Percentiles rank a stretch among this genome's conserved stretches.
Evolutionary conservation across 345 rosid genomes (phyloP).

Genomic region (Arabis alpina): DNA sequence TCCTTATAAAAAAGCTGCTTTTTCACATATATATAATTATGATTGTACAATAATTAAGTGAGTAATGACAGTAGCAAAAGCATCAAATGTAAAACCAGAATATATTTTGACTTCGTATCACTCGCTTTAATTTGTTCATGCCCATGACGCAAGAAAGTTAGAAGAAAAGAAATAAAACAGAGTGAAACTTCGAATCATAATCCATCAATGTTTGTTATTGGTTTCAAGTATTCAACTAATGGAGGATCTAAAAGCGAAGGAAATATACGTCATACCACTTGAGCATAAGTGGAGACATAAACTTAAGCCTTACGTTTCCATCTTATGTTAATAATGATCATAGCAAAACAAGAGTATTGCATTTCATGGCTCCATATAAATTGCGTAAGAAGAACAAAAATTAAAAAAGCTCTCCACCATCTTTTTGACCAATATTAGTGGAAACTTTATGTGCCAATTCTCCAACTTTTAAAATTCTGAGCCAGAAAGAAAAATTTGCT

Average conservation of each 20-base stretch:
- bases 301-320: slow-evolving; percentile 46
- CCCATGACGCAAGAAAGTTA: slow-evolving; percentile 36
- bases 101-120: slow-evolving; percentile 44
- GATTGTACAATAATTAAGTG: slow-evolving; percentile 40
- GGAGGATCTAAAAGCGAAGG: slow-evolving; percentile 41
- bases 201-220: slow-evolving; percentile 35
- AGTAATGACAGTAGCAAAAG: slow-evolving; percentile 45
- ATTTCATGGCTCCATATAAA: slow-evolving; percentile 33
- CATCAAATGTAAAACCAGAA: slow-evolving; percentile 32
- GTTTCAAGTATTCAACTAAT: slow-evolving; percentile 38
- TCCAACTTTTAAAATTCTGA: slow-evolving; percentile 31
- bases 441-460: slow-evolving; percentile 39
- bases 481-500: slow-evolving; percentile 15
- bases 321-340: slow-evolving; percentile 28
- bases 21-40: slow-evolving; percentile 22
- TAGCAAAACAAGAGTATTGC: slow-evolving; percentile 34
- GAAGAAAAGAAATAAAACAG: slow-evolving; percentile 7
- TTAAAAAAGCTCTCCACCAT: slow-evolving; percentile 32
- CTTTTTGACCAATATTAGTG: slow-evolving; percentile 46
- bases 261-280: slow-evolving; percentile 43
- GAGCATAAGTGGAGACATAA: slow-evolving; percentile 41
- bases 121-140: slow-evolving; percentile 35
- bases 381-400: slow-evolving; percentile 23
- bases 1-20: slow-evolving; percentile 41
- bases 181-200: slow-evolving; percentile 43